These are phyloP conservation scores for Stachybotrys elegans DNA, from an alignment of 2,329 filamentous ascomycete genomes.

Conservation along the genomic window DNA sequence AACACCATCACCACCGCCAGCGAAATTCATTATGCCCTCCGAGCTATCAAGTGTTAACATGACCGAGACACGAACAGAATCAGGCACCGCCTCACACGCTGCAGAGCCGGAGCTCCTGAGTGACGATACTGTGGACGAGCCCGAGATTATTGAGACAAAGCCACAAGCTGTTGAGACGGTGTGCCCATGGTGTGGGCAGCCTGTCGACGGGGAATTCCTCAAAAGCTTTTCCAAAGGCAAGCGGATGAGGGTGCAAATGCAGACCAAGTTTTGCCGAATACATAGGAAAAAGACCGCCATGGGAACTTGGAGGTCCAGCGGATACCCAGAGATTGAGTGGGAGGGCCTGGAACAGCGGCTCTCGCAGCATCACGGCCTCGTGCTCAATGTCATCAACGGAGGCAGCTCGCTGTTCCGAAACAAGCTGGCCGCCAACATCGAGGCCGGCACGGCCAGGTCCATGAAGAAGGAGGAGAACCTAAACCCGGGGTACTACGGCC, in stretches of 20 bases:
- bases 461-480: slow-evolving; percentile 54
- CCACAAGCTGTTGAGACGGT: slow-evolving; percentile 26
- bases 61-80: too few relatives aligned
- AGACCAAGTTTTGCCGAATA: slow-evolving; percentile 58
- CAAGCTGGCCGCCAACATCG: slow-evolving; percentile 48
- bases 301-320: slow-evolving; percentile 40
- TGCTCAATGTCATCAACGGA: slow-evolving; percentile 58
- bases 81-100: too few relatives aligned
- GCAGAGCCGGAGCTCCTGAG: too few relatives aligned
- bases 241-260: slow-evolving; percentile 50
- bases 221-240: slow-evolving; percentile 42
- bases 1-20: too few relatives aligned
- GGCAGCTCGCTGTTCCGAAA: slow-evolving; percentile 56
- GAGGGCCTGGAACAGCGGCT: slow-evolving; percentile 53
- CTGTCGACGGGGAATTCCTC: slow-evolving; percentile 52
- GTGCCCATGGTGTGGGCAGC: slow-evolving; percentile 64
- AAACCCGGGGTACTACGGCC: slow-evolving; percentile 79
- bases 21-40: too few relatives aligned
- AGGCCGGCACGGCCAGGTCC: slow-evolving; percentile 53
- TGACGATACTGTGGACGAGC: too few relatives aligned
- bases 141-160: too few relatives aligned
- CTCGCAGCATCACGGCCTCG: slow-evolving; percentile 43
- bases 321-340: slow-evolving; percentile 74
- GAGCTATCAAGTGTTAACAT: too few relatives aligned
- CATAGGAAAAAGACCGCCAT: slow-evolving; percentile 55